These are phyloP conservation scores for Isoetes taiwanensis DNA, from an alignment of 75 land plant species.

Conservation along the genomic window DNA sequence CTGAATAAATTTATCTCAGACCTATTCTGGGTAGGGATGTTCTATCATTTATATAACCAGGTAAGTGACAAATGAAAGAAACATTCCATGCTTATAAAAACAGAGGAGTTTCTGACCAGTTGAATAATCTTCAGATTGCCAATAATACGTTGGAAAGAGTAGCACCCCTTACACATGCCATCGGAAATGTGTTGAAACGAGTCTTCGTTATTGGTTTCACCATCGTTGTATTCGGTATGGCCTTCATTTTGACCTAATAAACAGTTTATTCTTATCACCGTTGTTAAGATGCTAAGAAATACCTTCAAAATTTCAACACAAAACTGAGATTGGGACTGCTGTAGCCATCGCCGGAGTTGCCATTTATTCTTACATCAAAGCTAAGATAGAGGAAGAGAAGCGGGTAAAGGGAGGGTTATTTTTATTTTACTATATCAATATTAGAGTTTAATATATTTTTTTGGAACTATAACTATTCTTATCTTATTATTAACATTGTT, in stretches of 20 bases:
- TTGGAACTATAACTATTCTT: too few species aligned
- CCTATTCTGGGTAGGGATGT: slow-evolving; percentile 98
- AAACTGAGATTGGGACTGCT: slow-evolving; percentile 78
- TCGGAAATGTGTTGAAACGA: slow-evolving; percentile 94
- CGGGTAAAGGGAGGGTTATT: slow-evolving; percentile 11
- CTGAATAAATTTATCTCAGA: slow-evolving; percentile 58
- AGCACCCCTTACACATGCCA: slow-evolving; percentile 92
- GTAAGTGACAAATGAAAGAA: too few species aligned
- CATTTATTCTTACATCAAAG: slow-evolving; percentile 77
- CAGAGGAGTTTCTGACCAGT: too few species aligned
- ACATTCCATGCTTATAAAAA: too few species aligned
- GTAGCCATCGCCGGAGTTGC: slow-evolving; percentile 95
- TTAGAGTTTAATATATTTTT: too few species aligned
- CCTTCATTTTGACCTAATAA: too few species aligned
- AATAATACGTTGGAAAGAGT: slow-evolving; percentile 91
- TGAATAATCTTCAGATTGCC: slow-evolving; percentile 67
- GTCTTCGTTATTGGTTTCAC: slow-evolving; percentile 96
- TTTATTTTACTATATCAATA: too few species aligned
- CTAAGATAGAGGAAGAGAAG: slow-evolving; percentile 77
- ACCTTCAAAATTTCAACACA: slow-evolving; percentile 85
- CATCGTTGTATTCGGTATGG: slow-evolving; percentile 74
- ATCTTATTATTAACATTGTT: too few species aligned
- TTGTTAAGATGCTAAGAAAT: too few species aligned
- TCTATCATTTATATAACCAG: slow-evolving; percentile 98
- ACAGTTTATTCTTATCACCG: too few species aligned